Conservation (phyloP, 2,329 filamentous ascomycete species). For the Aspergillus fumigatus region DNA sequence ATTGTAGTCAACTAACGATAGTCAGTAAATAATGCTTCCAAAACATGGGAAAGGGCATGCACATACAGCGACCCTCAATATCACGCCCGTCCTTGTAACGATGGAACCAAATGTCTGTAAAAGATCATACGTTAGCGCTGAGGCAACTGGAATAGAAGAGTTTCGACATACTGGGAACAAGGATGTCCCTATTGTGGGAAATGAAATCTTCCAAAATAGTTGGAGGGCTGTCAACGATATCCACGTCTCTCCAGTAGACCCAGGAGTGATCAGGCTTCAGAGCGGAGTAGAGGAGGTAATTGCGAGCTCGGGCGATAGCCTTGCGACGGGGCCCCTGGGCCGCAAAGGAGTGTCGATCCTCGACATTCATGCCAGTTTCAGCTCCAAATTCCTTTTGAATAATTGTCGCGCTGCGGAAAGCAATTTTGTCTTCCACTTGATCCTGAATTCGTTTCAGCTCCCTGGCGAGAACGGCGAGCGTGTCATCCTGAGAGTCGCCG, state of each 20-base stretch:
- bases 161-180: slow-evolving; percentile 78
- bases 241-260: slow-evolving; percentile 98
- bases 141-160: neutral
- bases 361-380: slow-evolving; percentile 69
- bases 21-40: slow-evolving; percentile 16
- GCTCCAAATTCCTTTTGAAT: slow-evolving; percentile 89
- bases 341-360: slow-evolving; percentile 78
- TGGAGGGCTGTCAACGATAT: slow-evolving; percentile 85
- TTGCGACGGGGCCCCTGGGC: slow-evolving; percentile 88
- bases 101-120: slow-evolving; percentile 60
- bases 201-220: slow-evolving; percentile 93
- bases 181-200: slow-evolving; percentile 83
- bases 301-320: slow-evolving; percentile 82
- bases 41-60: neutral
- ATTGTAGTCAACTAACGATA: slow-evolving; percentile 81
- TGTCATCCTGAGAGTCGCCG: slow-evolving; percentile 87
- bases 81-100: slow-evolving; percentile 69
- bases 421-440: slow-evolving; percentile 65
- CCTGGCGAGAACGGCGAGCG: slow-evolving; percentile 74
- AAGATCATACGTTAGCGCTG: slow-evolving; percentile 12
- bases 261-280: slow-evolving; percentile 93
- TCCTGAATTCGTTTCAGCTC: slow-evolving; percentile 88
- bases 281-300: slow-evolving; percentile 80
- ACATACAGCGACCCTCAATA: slow-evolving; percentile 89
- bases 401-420: slow-evolving; percentile 80